A percentile compares a stretch with the other conserved stretches of the same genome.
phyloP scores from a whole-genome alignment of 1,284 basidiomycete genomes.

The Ganoderma sinense region DNA sequence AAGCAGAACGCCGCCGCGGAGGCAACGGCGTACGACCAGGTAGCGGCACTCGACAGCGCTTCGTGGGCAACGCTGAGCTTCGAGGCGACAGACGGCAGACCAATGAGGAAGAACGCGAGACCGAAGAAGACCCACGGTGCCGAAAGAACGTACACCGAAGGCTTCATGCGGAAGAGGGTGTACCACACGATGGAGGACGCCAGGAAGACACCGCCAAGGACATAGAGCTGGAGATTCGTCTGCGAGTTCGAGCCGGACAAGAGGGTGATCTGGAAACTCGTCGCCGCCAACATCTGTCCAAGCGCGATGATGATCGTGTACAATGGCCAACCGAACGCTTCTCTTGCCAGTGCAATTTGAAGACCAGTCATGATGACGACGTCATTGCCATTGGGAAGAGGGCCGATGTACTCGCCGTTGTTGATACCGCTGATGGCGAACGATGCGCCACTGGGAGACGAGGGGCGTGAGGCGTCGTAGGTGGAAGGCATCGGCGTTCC shows the following conservation, averaged over 20 bases:
- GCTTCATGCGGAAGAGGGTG: conserved; percentile 87
- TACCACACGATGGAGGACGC: conserved; percentile 90
- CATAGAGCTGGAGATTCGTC: conserved; percentile 85
- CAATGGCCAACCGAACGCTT: conserved; percentile 85
- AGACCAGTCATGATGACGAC: conserved; percentile 78
- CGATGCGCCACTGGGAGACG: conserved; percentile 63
- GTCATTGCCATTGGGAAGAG: conserved; percentile 61
- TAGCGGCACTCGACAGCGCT: conserved; percentile 78
- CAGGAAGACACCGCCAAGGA: conserved; percentile 87
- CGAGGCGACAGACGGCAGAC: conserved; percentile 78
- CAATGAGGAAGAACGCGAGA: conserved; percentile 89
- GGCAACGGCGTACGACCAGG: conserved; percentile 89
- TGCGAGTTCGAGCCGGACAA: conserved; percentile 88
- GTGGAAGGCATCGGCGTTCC: conserved; percentile 74
- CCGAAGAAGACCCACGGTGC: conserved; percentile 91
- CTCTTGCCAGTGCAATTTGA: conserved; percentile 82
- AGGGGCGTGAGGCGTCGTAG: conserved; percentile 75
- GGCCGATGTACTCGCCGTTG: conserved; percentile 59
- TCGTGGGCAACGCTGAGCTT: conserved; percentile 70
- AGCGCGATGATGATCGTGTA: conserved; percentile 89
- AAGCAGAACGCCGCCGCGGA: conserved; percentile 91
- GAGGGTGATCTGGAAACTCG: conserved; percentile 94
- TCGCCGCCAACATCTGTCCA: conserved; percentile 87
- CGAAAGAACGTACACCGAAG: conserved; percentile 87
- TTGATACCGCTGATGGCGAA: conserved; percentile 43